These are phyloP conservation scores for Fomitiporia mediterranea DNA, from an alignment of 1,284 basidiomycete genomes.

Conservation along the genomic window DNA sequence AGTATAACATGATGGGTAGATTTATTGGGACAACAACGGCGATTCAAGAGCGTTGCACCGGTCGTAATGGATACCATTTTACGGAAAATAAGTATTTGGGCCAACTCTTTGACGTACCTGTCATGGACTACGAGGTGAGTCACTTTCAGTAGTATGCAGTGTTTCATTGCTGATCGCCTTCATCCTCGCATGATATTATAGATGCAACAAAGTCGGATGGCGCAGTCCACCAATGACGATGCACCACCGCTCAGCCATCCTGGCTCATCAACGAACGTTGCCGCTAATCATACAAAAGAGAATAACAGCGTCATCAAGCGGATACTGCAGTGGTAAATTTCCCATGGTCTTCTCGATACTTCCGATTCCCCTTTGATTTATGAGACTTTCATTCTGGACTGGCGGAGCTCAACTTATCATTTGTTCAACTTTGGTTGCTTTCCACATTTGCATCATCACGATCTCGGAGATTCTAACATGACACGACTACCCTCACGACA, in stretches of 20 bases:
- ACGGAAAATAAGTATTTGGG: constrained; percentile 45
- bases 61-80: constrained; percentile 54
- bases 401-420: too few relatives aligned
- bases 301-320: constrained; percentile 15
- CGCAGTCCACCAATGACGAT: constrained; percentile 11
- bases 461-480: background rate
- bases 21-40: constrained; percentile 67
- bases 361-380: too few relatives aligned
- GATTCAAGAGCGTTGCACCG: constrained; percentile 67
- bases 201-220: constrained; percentile 16
- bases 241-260: background rate
- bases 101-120: constrained; percentile 41
- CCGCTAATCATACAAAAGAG: constrained; percentile 12
- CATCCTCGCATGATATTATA: background rate
- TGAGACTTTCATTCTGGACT: too few relatives aligned
- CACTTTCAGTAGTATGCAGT: background rate
- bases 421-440: too few relatives aligned
- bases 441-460: background rate
- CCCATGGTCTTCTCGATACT: background rate
- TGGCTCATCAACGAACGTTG: background rate
- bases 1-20: constrained; percentile 79
- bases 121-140: constrained; percentile 62
- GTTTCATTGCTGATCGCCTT: background rate
- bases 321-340: constrained; percentile 11
- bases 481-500: background rate